These are phyloP conservation scores for Debaryomyces psychrophilus DNA, from an alignment of 1,139 yeast species.

Conservation along the genomic window DNA sequence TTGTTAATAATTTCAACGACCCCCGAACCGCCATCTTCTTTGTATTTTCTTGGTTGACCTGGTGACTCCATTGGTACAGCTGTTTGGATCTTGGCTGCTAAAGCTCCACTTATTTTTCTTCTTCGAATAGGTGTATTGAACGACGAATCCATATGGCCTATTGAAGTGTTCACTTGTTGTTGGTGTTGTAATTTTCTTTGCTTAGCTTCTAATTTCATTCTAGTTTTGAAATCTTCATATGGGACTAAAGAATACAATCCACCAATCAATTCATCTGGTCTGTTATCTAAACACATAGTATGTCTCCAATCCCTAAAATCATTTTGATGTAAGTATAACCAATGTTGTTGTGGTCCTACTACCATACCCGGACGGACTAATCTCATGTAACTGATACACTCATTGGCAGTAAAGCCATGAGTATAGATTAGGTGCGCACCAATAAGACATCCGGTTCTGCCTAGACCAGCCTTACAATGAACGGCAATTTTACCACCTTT, in stretches of 20 bases:
- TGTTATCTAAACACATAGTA: slow-evolving; percentile 80
- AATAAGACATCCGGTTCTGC: slow-evolving; percentile 95
- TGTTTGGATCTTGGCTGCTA: slow-evolving; percentile 66
- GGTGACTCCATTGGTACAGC: slow-evolving; percentile 93
- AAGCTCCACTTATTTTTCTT: slow-evolving; percentile 68
- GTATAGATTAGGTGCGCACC: slow-evolving; percentile 97
- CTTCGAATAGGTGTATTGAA: slow-evolving; percentile 76
- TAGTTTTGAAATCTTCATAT: slow-evolving; percentile 53
- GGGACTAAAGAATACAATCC: slow-evolving; percentile 75
- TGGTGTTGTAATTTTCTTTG: slow-evolving; percentile 43
- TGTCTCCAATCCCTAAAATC: slow-evolving; percentile 96
- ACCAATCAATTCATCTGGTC: slow-evolving; percentile 73
- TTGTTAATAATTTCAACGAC: slow-evolving; percentile 37
- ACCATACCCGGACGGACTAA: slow-evolving; percentile 99
- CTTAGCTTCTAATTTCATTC: slow-evolving; percentile 50
- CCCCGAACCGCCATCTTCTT: slow-evolving; percentile 34
- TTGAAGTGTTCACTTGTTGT: slow-evolving; percentile 33
- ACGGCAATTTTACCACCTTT: slow-evolving; percentile 94
- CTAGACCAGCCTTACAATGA: slow-evolving; percentile 97
- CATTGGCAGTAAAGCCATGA: slow-evolving; percentile 95
- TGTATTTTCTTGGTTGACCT: slow-evolving; percentile 90
- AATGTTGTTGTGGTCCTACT: slow-evolving; percentile 98
- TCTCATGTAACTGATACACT: slow-evolving; percentile 95
- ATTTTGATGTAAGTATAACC: slow-evolving; percentile 94
- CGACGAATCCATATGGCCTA: slow-evolving; percentile 43